phyloP scores from a whole-genome alignment of 140 eudicot species.

The Oenanthe javanica region DNA sequence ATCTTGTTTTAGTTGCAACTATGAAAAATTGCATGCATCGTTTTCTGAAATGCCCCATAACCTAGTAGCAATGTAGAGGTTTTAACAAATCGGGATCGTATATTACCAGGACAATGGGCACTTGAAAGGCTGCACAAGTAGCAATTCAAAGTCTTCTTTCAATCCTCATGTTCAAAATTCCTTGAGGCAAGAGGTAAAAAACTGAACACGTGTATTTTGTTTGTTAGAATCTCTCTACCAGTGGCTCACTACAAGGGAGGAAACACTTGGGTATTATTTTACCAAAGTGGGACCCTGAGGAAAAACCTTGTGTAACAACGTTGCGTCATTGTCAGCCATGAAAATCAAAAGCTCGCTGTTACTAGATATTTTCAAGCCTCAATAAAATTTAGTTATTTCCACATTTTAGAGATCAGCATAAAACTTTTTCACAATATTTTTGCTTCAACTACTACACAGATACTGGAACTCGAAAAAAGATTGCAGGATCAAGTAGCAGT shows the following conservation, averaged over 20 bases:
- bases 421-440: background rate
- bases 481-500: conserved; percentile 70
- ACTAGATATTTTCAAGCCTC: background rate
- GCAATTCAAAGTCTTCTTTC: conserved; percentile 37
- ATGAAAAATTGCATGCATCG: background rate
- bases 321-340: background rate
- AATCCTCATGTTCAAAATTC: conserved; percentile 51
- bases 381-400: background rate
- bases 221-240: background rate
- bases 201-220: background rate
- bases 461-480: conserved; percentile 81
- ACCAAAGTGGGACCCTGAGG: background rate
- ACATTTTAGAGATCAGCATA: background rate
- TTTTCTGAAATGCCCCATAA: background rate
- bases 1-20: background rate
- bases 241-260: background rate
- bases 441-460: conserved; percentile 31
- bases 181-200: conserved; percentile 67
- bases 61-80: background rate
- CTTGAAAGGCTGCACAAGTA: conserved; percentile 18
- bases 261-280: background rate
- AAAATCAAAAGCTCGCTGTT: background rate
- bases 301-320: background rate
- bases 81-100: background rate
- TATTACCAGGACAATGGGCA: conserved; percentile 34